Evolutionary conservation across 23 red algal genomes (phyloP), one percentile per base, ranked within the genome.

Genomic region (Gracilariopsis chorda): DNA sequence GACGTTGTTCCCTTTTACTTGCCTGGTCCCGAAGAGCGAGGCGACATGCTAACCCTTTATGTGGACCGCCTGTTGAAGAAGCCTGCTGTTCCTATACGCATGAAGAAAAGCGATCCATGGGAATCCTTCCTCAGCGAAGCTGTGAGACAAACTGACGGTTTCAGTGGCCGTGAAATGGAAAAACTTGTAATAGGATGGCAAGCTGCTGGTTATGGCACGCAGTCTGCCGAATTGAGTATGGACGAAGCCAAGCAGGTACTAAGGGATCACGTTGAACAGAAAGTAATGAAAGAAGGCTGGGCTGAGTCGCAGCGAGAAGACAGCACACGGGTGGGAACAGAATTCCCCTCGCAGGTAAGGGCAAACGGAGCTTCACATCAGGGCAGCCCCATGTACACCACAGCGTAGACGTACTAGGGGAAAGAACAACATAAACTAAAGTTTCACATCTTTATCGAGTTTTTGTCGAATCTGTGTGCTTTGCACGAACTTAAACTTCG

Each of bases 101-200:
- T 86, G 44, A 35, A 55, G 9, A 77, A 47, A 24, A 40, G 43
- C 11, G 79, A 78, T 34, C 68, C 49, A 37, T 86, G 80, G 79
- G 83, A 88, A 20, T 53, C 21, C 6, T 78, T 88, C 41, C 85
- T 48, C 28, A 75, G 56, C 37, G 78, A 82, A 48, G 93, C 68
- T 53, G 86, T 88, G 0, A 51, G 44, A 16, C 51, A 59, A 34
- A 90, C 77, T 24, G 93, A 95, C 13, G 30, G 53, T 29, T 90
- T 90, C 34, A 88, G 81, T 84, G 93, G 93, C 29, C 86, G 93
- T 23, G 93, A 95, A 51, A 90, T 95, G 79, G 84, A 88, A 53
- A 95, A 95, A 71, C 71, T 95, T 21, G 84, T 90, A 21, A 90
- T 95, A 77, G 93, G 86, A 12, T 90, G 84, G 93, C 93, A 95